A percentile compares a stretch with the other conserved stretches of the same genome.
Conservation (phyloP, 2,329 filamentous ascomycete species). For the Cladosporium sphaerospermum region DNA sequence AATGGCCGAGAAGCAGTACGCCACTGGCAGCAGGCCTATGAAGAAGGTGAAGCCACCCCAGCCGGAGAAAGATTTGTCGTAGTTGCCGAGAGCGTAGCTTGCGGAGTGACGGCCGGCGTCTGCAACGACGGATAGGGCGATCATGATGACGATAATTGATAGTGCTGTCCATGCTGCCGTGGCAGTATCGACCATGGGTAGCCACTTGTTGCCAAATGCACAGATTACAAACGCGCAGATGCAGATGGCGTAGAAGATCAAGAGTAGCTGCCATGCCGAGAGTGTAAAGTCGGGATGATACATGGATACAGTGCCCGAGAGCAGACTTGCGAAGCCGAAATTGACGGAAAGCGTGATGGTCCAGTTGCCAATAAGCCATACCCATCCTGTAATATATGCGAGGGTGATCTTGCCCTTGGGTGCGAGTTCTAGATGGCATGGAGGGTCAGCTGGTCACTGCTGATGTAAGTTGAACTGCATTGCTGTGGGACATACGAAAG, state of each 20-base stretch:
- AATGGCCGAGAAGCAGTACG: constrained; percentile 39
- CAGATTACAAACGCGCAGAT: constrained; percentile 60
- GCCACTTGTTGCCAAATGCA: constrained; percentile 58
- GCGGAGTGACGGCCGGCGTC: constrained; percentile 48
- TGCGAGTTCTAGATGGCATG: constrained; percentile 47
- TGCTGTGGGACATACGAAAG: constrained; percentile 35
- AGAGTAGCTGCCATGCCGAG: constrained; percentile 59
- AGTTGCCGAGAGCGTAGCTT: constrained; percentile 49
- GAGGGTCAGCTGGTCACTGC: neutral
- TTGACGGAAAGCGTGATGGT: constrained; percentile 73
- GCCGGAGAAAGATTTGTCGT: constrained; percentile 50
- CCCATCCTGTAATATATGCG: constrained; percentile 68
- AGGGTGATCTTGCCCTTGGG: constrained; percentile 39
- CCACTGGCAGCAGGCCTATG: constrained; percentile 52
- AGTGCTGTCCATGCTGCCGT: constrained; percentile 52
- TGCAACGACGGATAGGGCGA: constrained; percentile 51
- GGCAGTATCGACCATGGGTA: constrained; percentile 57
- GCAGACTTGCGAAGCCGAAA: constrained; percentile 57
- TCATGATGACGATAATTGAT: constrained; percentile 52
- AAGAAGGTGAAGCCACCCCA: constrained; percentile 58
- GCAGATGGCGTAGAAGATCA: constrained; percentile 66
- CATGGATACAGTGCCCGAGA: constrained; percentile 43
- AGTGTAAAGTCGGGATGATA: constrained; percentile 49
- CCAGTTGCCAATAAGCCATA: constrained; percentile 70
- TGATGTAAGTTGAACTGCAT: no score